Evolutionary conservation across 805 yeast species (phyloP), one percentile per base, ranked within the genome.

Genomic region (Kregervanrija delftensis): DNA sequence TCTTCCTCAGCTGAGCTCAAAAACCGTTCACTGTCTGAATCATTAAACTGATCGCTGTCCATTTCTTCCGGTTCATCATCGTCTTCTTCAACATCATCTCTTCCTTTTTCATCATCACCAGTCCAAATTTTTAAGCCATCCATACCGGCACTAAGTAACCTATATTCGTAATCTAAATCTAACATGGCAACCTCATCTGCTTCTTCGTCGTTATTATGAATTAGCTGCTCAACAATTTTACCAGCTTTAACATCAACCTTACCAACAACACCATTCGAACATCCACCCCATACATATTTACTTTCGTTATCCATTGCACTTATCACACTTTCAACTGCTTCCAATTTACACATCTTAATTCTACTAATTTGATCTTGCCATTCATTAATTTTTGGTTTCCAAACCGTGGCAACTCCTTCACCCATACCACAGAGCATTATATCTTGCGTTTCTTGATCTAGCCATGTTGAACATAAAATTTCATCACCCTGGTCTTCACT

Each of bases 401-500:
- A 91, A 11, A 85, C 69, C 0, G 98, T 88, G 6, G 88, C 72
- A 11, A 87, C 76, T 3, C 98, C 98, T 57, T 84, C 93, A 12
- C 95, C 88, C 83, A 88, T 89, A 38, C 96, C 91, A 53, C 90
- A 89, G 4, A 83, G 76, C 51, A 60, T 45, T 3, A 58, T 54
- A 5, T 47, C 52, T 43, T 81, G 86, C 40, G 73, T 74, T 11
- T 79, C 73, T 2, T 75, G 75, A 49, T 83, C 86, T 1, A 81
- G 74, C 66, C 81, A 79, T 34, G 86, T 68, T 55, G 87, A 83
- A 45, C 89, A 73, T 37, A 91, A 65, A n/a, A 91, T 65, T 59
- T 91, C 99, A 57, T 91, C 98, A 53, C 85, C 96, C 65, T 91
- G 99, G 59, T 88, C 90, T 50, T 90, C 98, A 33, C 90, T 81